Percentiles rank a stretch among this genome's conserved stretches.
Evolutionary conservation across 352 stramenopile genomes (phyloP).

Genomic region (Ochromonadaceae sp.): DNA sequence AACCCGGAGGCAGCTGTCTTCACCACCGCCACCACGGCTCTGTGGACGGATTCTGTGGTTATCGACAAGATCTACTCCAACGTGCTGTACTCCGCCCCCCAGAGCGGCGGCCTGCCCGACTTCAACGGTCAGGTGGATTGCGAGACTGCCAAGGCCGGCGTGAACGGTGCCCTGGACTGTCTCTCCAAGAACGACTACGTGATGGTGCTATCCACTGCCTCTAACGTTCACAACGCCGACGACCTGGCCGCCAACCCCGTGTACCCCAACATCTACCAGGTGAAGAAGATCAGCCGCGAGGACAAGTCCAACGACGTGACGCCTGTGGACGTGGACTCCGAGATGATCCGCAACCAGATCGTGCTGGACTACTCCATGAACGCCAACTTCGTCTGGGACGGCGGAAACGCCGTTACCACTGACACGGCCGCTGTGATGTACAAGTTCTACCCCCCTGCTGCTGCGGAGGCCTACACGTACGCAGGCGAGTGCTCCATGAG

Average conservation of each 20-base stretch:
- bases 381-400: background rate
- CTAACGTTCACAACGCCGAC: too few species aligned
- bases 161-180: background rate
- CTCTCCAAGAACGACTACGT: too few species aligned
- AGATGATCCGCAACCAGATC: background rate
- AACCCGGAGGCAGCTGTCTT: background rate
- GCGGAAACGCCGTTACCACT: background rate
- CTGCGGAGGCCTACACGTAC: slow-evolving; percentile 25
- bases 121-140: slow-evolving; percentile 16
- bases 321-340: too few species aligned
- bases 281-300: too few species aligned
- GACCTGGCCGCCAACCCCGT: background rate
- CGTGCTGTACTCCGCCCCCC: too few species aligned
- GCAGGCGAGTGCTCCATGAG: slow-evolving; percentile 38
- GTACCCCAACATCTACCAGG: background rate
- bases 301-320: too few species aligned
- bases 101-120: background rate
- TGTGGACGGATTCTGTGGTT: background rate
- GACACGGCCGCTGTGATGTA: background rate
- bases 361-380: slow-evolving; percentile 1
- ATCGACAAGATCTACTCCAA: background rate
- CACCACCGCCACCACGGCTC: background rate
- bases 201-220: too few species aligned
- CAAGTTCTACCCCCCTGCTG: slow-evolving; percentile 8
- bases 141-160: background rate